These are phyloP conservation scores for Ascochyta pisi DNA, from an alignment of 2,329 filamentous ascomycete species.

Conservation along the genomic window DNA sequence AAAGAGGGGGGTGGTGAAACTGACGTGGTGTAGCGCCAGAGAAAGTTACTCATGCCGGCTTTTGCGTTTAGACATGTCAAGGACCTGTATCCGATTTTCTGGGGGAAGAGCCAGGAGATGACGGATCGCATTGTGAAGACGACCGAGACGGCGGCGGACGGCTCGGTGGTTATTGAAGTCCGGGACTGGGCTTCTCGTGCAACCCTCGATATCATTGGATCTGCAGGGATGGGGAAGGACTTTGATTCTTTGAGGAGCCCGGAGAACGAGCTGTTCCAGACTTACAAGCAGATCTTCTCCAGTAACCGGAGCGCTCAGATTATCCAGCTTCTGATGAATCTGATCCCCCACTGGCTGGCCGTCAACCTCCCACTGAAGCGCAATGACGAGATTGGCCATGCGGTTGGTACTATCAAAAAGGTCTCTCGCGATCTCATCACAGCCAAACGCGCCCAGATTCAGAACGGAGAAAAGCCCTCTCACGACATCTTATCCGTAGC, in stretches of 20 bases:
- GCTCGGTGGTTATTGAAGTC: slow-evolving; percentile 52
- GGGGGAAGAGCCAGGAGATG: slow-evolving; percentile 56
- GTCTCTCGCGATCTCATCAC: slow-evolving; percentile 73
- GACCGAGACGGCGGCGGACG: slow-evolving; percentile 31
- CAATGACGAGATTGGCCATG: slow-evolving; percentile 59
- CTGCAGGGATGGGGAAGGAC: slow-evolving; percentile 64
- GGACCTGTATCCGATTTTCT: slow-evolving; percentile 58
- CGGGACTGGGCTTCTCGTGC: slow-evolving; percentile 58
- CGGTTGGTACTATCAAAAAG: slow-evolving; percentile 56
- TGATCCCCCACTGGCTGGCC: slow-evolving; percentile 70
- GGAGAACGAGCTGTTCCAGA: slow-evolving; percentile 59
- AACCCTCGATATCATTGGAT: slow-evolving; percentile 65
- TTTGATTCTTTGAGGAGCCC: slow-evolving; percentile 61
- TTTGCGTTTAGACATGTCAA: slow-evolving; percentile 60
- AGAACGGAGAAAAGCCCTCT: slow-evolving; percentile 55
- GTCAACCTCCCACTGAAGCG: slow-evolving; percentile 70
- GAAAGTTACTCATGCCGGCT: slow-evolving; percentile 57
- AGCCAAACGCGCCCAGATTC: slow-evolving; percentile 69
- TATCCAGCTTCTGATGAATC: slow-evolving; percentile 64
- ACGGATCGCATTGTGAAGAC: slow-evolving; percentile 42
- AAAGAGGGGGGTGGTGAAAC: not conserved
- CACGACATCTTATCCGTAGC: slow-evolving; percentile 83
- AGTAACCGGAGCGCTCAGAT: slow-evolving; percentile 59
- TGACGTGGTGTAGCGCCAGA: slow-evolving; percentile 47
- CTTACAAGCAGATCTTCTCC: slow-evolving; percentile 60